These are phyloP conservation scores for Penicillium salamii DNA, from an alignment of 495 filamentous ascomycete genomes.

Conservation along the genomic window DNA sequence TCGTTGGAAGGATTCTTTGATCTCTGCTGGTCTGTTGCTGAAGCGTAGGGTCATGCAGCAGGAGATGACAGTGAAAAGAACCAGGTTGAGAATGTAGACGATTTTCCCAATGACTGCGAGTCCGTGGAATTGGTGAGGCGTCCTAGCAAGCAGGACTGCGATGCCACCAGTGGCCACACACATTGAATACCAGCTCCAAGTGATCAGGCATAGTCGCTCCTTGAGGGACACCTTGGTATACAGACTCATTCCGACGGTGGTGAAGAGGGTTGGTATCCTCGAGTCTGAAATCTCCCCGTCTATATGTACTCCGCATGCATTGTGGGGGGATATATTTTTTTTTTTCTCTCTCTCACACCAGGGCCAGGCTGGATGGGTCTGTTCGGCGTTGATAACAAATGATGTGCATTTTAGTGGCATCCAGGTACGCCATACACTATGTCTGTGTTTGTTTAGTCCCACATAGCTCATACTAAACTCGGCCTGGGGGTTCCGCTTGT, in stretches of 20 bases:
- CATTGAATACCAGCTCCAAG: slow-evolving; percentile 18
- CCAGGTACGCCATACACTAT: too few species aligned
- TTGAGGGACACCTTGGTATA: neutral
- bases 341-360: too few species aligned
- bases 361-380: neutral
- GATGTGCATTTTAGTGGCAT: too few species aligned
- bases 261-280: slow-evolving; percentile 31
- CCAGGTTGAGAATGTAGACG: slow-evolving; percentile 55
- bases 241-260: neutral
- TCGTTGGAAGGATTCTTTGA: slow-evolving; percentile 50
- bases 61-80: slow-evolving; percentile 48
- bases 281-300: too few species aligned
- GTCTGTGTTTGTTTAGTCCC: too few species aligned
- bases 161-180: slow-evolving; percentile 49
- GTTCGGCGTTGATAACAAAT: too few species aligned
- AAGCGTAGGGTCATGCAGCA: slow-evolving; percentile 40
- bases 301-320: too few species aligned
- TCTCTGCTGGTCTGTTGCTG: slow-evolving; percentile 15
- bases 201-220: slow-evolving; percentile 7
- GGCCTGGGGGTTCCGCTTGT: too few species aligned
- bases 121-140: neutral
- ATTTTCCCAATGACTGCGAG: slow-evolving; percentile 48
- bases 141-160: slow-evolving; percentile 16
- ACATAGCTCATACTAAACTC: too few species aligned
- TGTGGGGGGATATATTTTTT: too few species aligned